phyloP scores from a whole-genome alignment of 1,284 basidiomycete species.

The Sutorius eximius region DNA sequence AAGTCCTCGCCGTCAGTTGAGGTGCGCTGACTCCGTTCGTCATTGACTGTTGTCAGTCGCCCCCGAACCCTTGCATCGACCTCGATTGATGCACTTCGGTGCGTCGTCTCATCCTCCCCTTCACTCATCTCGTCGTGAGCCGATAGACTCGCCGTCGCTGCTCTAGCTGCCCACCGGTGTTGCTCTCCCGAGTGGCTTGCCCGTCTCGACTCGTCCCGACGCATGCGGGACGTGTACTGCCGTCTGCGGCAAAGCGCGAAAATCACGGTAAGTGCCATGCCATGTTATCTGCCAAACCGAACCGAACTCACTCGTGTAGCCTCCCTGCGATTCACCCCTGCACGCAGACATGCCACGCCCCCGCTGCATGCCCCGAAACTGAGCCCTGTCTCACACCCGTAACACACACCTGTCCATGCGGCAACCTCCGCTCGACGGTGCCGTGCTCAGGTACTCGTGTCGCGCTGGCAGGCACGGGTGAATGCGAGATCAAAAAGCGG shows the following conservation, averaged over 20 bases:
- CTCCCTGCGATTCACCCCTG: slow-evolving; percentile 70
- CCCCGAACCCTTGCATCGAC: no score
- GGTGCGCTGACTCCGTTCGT: no score
- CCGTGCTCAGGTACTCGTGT: slow-evolving; percentile 57
- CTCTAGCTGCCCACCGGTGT: no score
- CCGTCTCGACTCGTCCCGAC: slow-evolving; percentile 47
- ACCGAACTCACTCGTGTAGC: slow-evolving; percentile 32
- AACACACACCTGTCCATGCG: slow-evolving; percentile 76
- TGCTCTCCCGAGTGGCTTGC: no score
- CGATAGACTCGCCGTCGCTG: no score
- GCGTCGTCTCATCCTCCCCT: no score
- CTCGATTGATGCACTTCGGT: no score
- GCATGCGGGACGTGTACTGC: slow-evolving; percentile 76
- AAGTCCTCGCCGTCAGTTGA: no score
- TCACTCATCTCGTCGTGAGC: no score
- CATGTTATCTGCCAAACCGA: no score
- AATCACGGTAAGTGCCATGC: slow-evolving; percentile 59
- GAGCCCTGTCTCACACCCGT: slow-evolving; percentile 71
- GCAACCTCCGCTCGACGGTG: slow-evolving; percentile 69
- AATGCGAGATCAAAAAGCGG: slow-evolving; percentile 80
- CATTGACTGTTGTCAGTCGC: no score
- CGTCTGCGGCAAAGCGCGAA: slow-evolving; percentile 80
- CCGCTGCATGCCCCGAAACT: slow-evolving; percentile 76
- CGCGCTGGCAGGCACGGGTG: slow-evolving; percentile 73
- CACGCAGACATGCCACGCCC: slow-evolving; percentile 79